Evolutionary conservation across 805 yeast species (phyloP).

Genomic region (Candida parachauliodes): DNA sequence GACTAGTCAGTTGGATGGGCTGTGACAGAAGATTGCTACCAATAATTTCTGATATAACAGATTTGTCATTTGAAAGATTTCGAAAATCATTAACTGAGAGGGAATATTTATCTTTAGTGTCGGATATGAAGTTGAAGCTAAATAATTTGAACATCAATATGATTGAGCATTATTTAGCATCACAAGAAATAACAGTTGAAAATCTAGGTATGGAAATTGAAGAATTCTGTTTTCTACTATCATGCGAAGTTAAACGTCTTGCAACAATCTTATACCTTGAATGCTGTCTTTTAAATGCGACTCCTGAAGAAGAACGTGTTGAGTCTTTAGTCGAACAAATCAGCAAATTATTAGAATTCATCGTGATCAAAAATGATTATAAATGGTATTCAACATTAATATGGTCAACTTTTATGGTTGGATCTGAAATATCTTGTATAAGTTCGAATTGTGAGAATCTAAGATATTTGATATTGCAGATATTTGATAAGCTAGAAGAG

Average conservation of each 20-base stretch:
- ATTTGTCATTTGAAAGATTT: conserved; percentile 25
- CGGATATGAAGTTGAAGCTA: conserved; percentile 15
- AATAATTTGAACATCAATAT: conserved; percentile 13
- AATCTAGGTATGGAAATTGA: conserved; percentile 12
- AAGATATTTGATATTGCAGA: conserved; percentile 21
- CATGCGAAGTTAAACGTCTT: conserved; percentile 25
- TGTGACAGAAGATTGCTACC: conserved; percentile 22
- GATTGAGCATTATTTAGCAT: conserved; percentile 9
- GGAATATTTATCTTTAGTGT: conserved; percentile 13
- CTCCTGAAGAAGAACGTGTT: conserved; percentile 19
- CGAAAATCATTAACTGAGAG: conserved; percentile 12
- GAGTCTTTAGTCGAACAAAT: conserved; percentile 14
- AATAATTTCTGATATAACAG: conserved; percentile 28
- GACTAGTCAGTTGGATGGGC: conserved; percentile 29
- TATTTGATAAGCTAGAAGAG: conserved; percentile 21
- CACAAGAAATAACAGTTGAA: background rate
- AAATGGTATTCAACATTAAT: conserved; percentile 28
- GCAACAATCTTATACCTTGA: conserved; percentile 22
- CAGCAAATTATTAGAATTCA: conserved; percentile 19
- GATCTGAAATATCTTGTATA: conserved; percentile 22
- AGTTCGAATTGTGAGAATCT: conserved; percentile 23
- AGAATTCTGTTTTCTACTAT: conserved; percentile 23
- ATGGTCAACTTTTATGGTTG: conserved; percentile 26
- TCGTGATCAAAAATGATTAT: conserved; percentile 23
- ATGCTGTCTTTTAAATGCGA: conserved; percentile 22